These are phyloP conservation scores for Volvox carteri DNA, from an alignment of 163 green algal species.

Conservation along the genomic window DNA sequence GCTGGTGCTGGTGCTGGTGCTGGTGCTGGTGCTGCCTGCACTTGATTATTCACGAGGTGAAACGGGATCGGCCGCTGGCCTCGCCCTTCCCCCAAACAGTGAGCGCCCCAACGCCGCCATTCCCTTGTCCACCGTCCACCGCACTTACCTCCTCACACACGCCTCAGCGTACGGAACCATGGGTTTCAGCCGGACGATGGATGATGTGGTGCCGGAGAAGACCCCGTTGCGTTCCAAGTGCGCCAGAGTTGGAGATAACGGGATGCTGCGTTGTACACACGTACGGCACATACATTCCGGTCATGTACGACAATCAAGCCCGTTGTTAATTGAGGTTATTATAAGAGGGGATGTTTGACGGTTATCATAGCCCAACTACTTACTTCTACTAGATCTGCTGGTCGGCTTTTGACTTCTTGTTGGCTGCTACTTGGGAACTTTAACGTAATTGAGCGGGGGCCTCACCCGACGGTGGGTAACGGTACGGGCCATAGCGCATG, in stretches of 20 bases:
- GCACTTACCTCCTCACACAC: neutral
- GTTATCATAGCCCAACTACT: no score
- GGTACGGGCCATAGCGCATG: no score
- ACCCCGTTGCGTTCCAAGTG: neutral
- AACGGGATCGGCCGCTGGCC: no score
- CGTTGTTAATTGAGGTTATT: neutral
- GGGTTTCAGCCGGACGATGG: slow-evolving; percentile 43
- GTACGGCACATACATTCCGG: neutral
- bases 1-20: no score
- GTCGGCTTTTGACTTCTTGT: neutral
- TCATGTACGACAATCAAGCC: neutral
- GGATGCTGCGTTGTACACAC: neutral
- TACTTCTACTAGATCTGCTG: neutral
- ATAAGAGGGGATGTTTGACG: neutral
- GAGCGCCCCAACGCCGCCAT: no score
- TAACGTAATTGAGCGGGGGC: no score
- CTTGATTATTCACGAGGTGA: no score
- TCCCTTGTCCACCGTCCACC: no score
- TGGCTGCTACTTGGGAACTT: no score
- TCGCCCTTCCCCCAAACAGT: no score
- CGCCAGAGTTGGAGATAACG: neutral
- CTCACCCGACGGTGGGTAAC: no score
- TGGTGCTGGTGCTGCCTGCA: no score
- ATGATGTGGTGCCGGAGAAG: slow-evolving; percentile 14
- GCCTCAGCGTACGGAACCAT: neutral